phyloP scores from a whole-genome alignment of 208 protist genomes.

The Crithidia thermophila region DNA sequence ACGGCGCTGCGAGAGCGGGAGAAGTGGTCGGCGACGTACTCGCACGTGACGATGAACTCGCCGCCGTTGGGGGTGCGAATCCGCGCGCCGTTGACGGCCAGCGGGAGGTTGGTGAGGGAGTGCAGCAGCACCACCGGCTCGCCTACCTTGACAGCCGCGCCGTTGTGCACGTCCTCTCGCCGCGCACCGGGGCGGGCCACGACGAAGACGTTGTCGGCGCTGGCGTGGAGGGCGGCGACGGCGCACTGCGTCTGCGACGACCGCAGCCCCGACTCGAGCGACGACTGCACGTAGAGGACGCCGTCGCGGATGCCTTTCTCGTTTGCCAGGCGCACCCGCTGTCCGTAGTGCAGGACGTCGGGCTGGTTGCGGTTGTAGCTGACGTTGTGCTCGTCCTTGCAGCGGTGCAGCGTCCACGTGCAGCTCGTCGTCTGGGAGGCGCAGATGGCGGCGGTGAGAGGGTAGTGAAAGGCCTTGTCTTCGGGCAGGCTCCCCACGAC shows the following conservation, averaged over 20 bases:
- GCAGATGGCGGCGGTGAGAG: constrained; percentile 31
- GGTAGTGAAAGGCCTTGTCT: background rate
- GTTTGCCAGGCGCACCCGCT: constrained; percentile 79
- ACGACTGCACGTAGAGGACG: constrained; percentile 76
- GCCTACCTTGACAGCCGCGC: constrained; percentile 58
- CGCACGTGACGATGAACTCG: constrained; percentile 68
- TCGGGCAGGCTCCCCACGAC: constrained; percentile 50
- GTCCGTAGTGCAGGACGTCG: constrained; percentile 85
- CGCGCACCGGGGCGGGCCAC: constrained; percentile 47
- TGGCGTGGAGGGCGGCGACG: constrained; percentile 47
- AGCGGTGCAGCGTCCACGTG: constrained; percentile 74
- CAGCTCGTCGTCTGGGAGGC: constrained; percentile 52
- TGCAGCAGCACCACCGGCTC: constrained; percentile 80
- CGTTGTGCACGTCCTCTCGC: constrained; percentile 61
- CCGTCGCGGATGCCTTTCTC: constrained; percentile 55
- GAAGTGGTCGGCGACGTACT: constrained; percentile 41
- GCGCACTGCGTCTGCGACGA: constrained; percentile 53
- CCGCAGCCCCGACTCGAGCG: constrained; percentile 42
- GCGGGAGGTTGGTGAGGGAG: constrained; percentile 68
- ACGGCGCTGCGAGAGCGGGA: constrained; percentile 50
- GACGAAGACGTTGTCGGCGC: constrained; percentile 74
- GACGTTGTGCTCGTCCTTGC: constrained; percentile 71
- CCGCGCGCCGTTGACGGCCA: constrained; percentile 41
- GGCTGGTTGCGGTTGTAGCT: constrained; percentile 55
- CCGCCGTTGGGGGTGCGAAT: constrained; percentile 60